A percentile compares a stretch with the other conserved stretches of the same genome.
Evolutionary conservation across 352 stramenopile species (phyloP).

Genomic region (Pythium biforme): DNA sequence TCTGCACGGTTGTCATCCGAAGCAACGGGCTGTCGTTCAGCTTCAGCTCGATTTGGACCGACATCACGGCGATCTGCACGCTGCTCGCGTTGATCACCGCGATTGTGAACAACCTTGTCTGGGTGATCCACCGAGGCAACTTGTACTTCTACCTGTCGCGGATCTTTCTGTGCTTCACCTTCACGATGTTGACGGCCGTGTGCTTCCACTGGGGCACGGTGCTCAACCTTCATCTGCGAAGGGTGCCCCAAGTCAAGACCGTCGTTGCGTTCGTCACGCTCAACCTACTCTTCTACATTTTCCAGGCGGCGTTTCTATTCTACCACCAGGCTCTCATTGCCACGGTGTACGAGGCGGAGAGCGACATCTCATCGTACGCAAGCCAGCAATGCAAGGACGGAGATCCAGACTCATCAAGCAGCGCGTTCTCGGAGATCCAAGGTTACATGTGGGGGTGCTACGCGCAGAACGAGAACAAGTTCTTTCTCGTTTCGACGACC

Average conservation of each 20-base stretch:
- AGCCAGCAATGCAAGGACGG: conserved; percentile 78
- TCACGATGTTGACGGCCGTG: conserved; percentile 87
- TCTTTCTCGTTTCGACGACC: conserved; percentile 79
- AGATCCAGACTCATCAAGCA: conserved; percentile 49
- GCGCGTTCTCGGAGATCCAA: conserved; percentile 85
- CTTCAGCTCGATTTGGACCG: conserved; percentile 83
- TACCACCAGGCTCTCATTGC: conserved; percentile 65
- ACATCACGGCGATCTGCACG: conserved; percentile 84
- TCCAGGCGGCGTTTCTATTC: conserved; percentile 72
- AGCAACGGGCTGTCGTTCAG: conserved; percentile 84
- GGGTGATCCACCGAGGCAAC: conserved; percentile 60
- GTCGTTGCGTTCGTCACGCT: conserved; percentile 63
- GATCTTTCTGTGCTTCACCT: conserved; percentile 80
- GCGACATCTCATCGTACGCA: conserved; percentile 59
- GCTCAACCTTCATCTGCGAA: conserved; percentile 71
- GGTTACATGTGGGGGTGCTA: conserved; percentile 85
- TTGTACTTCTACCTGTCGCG: conserved; percentile 85
- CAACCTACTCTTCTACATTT: conserved; percentile 80
- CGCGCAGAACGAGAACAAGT: conserved; percentile 58
- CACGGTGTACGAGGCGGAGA: conserved; percentile 73
- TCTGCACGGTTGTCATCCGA: conserved; percentile 80
- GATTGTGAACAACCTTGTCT: conserved; percentile 87
- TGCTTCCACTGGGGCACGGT: conserved; percentile 89
- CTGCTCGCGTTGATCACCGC: conserved; percentile 66
- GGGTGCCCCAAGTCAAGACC: conserved; percentile 67